These are phyloP conservation scores for Fraxinus quadrangulata DNA, from an alignment of 257 asterid genomes.

Conservation along the genomic window DNA sequence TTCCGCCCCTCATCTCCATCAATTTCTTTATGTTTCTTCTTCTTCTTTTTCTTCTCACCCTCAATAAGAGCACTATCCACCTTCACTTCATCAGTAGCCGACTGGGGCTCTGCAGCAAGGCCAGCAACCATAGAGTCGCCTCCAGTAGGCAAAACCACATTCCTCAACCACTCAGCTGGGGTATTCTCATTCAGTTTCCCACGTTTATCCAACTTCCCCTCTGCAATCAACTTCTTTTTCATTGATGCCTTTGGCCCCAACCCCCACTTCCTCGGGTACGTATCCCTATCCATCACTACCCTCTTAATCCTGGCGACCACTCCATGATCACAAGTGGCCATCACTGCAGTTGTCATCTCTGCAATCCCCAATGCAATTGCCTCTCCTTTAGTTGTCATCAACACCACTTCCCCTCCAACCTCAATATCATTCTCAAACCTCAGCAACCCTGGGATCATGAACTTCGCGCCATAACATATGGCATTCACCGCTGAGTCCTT, in stretches of 20 bases:
- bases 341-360: conserved; percentile 93
- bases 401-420: conserved; percentile 76
- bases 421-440: conserved; percentile 90
- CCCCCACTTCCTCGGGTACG: conserved; percentile 97
- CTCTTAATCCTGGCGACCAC: no score
- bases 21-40: no score
- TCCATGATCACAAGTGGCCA: conserved; percentile 62
- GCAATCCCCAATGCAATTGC: conserved; percentile 89
- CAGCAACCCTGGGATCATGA: conserved; percentile 91
- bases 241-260: conserved; percentile 89
- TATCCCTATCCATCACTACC: conserved; percentile 16
- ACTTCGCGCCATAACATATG: conserved; percentile 82
- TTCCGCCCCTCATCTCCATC: no score
- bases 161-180: conserved; percentile 81
- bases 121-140: conserved; percentile 71
- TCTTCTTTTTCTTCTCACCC: no score
- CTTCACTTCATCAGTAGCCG: no score
- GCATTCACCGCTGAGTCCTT: conserved; percentile 55
- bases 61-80: no score
- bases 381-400: conserved; percentile 95
- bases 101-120: conserved; percentile 30
- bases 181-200: conserved; percentile 73
- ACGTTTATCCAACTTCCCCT: conserved; percentile 85
- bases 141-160: conserved; percentile 74
- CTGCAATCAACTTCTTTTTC: conserved; percentile 85